Evolutionary conservation across 2,329 filamentous ascomycete species (phyloP).

Genomic region (Bipolaris bicolor): DNA sequence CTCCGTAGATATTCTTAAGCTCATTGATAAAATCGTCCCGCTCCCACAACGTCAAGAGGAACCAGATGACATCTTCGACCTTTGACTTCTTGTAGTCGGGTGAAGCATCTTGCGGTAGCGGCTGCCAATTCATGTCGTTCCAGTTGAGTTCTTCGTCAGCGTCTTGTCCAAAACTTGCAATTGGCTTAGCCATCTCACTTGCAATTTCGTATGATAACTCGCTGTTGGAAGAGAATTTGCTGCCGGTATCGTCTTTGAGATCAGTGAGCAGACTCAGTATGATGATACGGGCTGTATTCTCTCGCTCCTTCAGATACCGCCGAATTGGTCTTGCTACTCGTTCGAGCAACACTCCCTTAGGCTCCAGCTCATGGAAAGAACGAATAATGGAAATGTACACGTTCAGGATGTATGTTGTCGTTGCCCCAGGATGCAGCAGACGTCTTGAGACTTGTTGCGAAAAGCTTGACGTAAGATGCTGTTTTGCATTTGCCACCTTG

Average conservation of each 20-base stretch:
- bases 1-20: slow-evolving; percentile 86
- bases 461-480: slow-evolving; percentile 73
- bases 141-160: slow-evolving; percentile 75
- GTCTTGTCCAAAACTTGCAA: slow-evolving; percentile 60
- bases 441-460: slow-evolving; percentile 68
- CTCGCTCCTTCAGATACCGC: slow-evolving; percentile 75
- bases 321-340: slow-evolving; percentile 75
- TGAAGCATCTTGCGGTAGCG: slow-evolving; percentile 90
- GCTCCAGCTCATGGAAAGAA: slow-evolving; percentile 75
- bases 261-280: slow-evolving; percentile 75
- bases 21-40: slow-evolving; percentile 95
- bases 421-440: slow-evolving; percentile 76
- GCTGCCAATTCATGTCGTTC: slow-evolving; percentile 92
- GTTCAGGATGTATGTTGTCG: slow-evolving; percentile 75
- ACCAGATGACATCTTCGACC: slow-evolving; percentile 89
- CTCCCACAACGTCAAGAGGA: slow-evolving; percentile 85
- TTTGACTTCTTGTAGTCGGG: slow-evolving; percentile 88
- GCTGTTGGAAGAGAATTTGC: slow-evolving; percentile 60
- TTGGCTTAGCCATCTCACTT: slow-evolving; percentile 67
- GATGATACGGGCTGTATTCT: slow-evolving; percentile 79
- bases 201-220: slow-evolving; percentile 73
- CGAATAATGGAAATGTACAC: slow-evolving; percentile 81
- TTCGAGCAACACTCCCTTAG: slow-evolving; percentile 77
- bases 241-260: slow-evolving; percentile 55
- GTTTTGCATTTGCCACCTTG: slow-evolving; percentile 70